Evolutionary conservation across 1,284 basidiomycete genomes (phyloP), one percentile per base, ranked within the genome.

Genomic region (Trametes versicolor): DNA sequence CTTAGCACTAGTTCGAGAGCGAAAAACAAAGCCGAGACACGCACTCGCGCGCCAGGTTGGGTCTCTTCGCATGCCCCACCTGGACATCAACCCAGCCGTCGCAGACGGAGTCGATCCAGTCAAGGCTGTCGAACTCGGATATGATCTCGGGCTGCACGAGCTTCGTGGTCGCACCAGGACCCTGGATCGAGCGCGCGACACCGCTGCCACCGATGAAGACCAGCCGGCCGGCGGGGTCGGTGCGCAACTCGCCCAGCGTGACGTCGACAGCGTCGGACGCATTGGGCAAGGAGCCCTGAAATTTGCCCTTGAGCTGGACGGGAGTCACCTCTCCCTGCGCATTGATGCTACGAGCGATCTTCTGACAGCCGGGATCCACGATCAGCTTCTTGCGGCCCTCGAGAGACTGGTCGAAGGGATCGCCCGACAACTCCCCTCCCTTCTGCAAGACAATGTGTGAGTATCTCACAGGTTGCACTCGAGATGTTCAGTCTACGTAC

Each of bases 51-150:
- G 10, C 4, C 19, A 53, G 19, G 36, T 25, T 12, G 17, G 51
- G 57, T 7, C 52, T 45, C 17, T 50, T 19, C 32, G 52, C 21
- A 27, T 71, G 57, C 5, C 10, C n/a, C 19, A 68, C 64, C 25
- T 47, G 29, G 29, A 69, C 70, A n/a, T 61, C 36, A 32, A 74
- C 69, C 59, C 62, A 66, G 8, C 73, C 72, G 37, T 74, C 73
- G 58, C 71, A 74, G 29, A 63, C 64, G 32, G 62, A 64, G 58
- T 74, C 73, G 27, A 70, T 60, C 73, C 73, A 74, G 61, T 74
- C 66, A 27, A 66, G 65, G 57, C 67, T 72, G 59, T 74, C 71
- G 49, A 74, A 72, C 36, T 67, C 69, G 9, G 68, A 70, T 19
- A 64, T 63, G 53, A 73, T 68, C 27, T 70, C 62, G 4, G 70